Evolutionary conservation across 371 early-diverging fungal genomes (phyloP).

Genomic region (Actinomortierella wolfii): DNA sequence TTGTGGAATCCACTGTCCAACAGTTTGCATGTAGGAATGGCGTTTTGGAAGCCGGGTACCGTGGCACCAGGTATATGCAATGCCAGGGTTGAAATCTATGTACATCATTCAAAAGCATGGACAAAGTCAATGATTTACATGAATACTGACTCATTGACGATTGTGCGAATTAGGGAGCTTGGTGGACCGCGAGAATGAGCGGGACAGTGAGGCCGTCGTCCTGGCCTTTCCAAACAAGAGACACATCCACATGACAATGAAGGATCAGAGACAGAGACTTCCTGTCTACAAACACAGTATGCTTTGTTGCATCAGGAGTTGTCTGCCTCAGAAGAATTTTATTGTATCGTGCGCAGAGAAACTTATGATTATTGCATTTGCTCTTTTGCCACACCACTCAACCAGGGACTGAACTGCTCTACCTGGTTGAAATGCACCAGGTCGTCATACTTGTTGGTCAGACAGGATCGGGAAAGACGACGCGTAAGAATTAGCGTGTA

Average conservation of each 20-base stretch:
- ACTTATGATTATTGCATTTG: neutral
- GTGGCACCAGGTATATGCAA: conserved; percentile 60
- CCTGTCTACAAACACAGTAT: conserved; percentile 51
- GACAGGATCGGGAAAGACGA: conserved; percentile 91
- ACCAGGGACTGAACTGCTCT: conserved; percentile 61
- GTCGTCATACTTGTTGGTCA: conserved; percentile 79
- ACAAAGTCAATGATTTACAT: neutral
- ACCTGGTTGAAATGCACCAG: conserved; percentile 67
- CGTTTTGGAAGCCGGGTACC: conserved; percentile 72
- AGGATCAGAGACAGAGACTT: conserved; percentile 58
- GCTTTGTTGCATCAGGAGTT: neutral
- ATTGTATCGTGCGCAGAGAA: too few relatives aligned
- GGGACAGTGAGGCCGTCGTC: conserved; percentile 56
- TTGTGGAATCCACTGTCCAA: too few relatives aligned
- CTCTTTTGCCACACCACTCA: too few relatives aligned
- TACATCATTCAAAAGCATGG: neutral
- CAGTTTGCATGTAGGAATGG: conserved; percentile 45
- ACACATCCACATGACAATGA: conserved; percentile 51
- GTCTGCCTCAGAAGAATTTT: neutral
- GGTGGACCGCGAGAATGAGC: conserved; percentile 67
- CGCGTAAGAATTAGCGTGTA: conserved; percentile 66
- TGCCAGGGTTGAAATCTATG: conserved; percentile 2
- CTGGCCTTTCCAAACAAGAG: conserved; percentile 52
- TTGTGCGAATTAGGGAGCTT: conserved; percentile 54
- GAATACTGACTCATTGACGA: too few relatives aligned